Evolutionary conservation across 352 stramenopile genomes (phyloP), one percentile per base, ranked within the genome.

Genomic region (Pythium biforme): DNA sequence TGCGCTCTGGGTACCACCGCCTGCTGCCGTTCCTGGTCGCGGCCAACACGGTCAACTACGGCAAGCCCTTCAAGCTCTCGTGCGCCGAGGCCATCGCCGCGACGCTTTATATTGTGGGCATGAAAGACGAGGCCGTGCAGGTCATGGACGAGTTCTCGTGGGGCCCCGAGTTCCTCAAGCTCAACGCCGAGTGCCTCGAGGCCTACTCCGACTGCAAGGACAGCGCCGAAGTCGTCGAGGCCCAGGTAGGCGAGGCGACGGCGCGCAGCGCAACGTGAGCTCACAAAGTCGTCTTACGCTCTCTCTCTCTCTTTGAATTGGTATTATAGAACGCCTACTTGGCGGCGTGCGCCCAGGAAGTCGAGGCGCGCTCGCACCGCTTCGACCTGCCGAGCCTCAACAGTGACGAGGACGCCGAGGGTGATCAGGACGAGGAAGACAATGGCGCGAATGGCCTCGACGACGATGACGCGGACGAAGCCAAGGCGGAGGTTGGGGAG

Each of bases 11-110:
- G 25, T 81, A 97, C 67, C 96, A 99, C 73, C 94, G 97, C 22
- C 75, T 99, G 23, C 77, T 99, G 27, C 97, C 97, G 19, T 99
- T 99, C 68, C 81, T 99, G 23, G 95, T 99, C 26, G 97, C 97
- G 0, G 97, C 97, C 3, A 99, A 99, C 73, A 94, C 93, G 27
- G 97, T 99, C 25, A 99, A 99, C 82, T 99, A 99, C 77, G 97
- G 97, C 22, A 89, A 90, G 47, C 96, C 92, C 5, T 89, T 88
- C 82, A 96, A 99, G 73, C 77, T 99, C 1, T 98, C 90, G 58
- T 99, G 96, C 65, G 97, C 94, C 0, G 97, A 99, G 73, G 97
- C 97, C 4, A 96, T 98, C 50, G 96, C 96, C 0, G 97, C 97
- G 26, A 98, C 96, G 22, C 76, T 99, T 15, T 99, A 97, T 74